These are phyloP conservation scores for Arthrinium puccinioides DNA, from an alignment of 2,329 filamentous ascomycete species.

Conservation along the genomic window DNA sequence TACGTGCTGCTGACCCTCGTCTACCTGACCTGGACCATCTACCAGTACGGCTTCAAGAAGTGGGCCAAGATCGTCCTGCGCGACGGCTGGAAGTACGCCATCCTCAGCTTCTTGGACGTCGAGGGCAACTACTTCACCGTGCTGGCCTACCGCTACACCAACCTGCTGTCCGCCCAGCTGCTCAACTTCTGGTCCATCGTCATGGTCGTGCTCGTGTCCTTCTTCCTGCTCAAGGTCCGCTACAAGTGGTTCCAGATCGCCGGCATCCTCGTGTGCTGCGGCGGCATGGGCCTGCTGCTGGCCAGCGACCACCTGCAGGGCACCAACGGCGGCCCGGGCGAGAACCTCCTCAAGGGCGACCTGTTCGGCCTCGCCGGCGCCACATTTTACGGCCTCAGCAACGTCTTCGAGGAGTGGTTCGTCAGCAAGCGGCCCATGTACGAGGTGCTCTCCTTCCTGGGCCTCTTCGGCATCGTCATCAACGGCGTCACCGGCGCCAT, in stretches of 20 bases:
- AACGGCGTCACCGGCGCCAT: constrained; percentile 87
- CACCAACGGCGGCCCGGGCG: constrained; percentile 57
- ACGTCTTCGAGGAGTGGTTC: constrained; percentile 91
- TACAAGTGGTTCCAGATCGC: constrained; percentile 81
- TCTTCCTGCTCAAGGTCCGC: constrained; percentile 74
- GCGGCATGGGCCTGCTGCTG: constrained; percentile 81
- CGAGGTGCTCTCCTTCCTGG: constrained; percentile 88
- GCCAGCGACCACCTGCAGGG: constrained; percentile 81
- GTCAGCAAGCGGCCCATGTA: constrained; percentile 82
- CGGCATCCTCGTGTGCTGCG: constrained; percentile 86
- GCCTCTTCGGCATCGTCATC: constrained; percentile 81
- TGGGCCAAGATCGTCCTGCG: constrained; percentile 57
- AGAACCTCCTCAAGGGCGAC: constrained; percentile 82
- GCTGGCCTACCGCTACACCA: constrained; percentile 86
- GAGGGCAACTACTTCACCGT: constrained; percentile 98
- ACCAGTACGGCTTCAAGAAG: constrained; percentile 67
- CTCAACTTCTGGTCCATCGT: constrained; percentile 99
- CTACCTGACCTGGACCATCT: constrained; percentile 74
- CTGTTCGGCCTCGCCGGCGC: constrained; percentile 86
- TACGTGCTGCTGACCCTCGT: constrained; percentile 78
- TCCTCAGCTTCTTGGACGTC: constrained; percentile 88
- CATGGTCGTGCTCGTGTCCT: constrained; percentile 79
- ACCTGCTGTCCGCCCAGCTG: constrained; percentile 84
- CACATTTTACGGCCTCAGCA: constrained; percentile 83
- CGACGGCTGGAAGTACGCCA: constrained; percentile 90